Evolutionary conservation across 108 stramenopile genomes (phyloP), one percentile per base, ranked within the genome.

Genomic region (Thalassiosira profunda): DNA sequence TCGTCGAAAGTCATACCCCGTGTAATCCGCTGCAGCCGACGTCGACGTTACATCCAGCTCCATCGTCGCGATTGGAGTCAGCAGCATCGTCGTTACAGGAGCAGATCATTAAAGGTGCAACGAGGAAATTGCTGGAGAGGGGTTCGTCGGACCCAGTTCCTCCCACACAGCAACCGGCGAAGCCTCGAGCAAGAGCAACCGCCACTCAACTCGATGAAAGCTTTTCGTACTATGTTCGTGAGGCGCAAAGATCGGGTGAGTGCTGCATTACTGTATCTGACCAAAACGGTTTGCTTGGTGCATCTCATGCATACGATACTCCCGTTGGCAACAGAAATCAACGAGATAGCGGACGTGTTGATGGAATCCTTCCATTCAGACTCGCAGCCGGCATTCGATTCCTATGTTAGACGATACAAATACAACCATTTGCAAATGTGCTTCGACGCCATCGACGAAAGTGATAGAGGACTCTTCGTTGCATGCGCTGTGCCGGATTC

Each of bases 321-420:
- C n/a, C 28, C 65, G 31, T 20, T 14, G 29, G 35, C 21, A 10
- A 43, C 8, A 42, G 74, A 75, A 55, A 75, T 67, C 12, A 45
- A 54, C 36, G 51, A 54, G 61, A 75, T 75, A 42, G 56, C 74
- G 26, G 51, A 66, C 41, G 42, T 51, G 31, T 59, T 75, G 14
- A 75, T 75, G 74, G 40, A 58, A 17, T 56, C 74, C 41, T 75
- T 75, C 58, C 74, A 75, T 51, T 36, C 74, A 21, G 51, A 67
- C 10, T 44, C 40, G 4, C 57, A 66, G 18, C 74, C 74, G 40
- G 15, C 65, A 17, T 75, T 67, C 43, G 74, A 75, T 52, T 67
- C 74, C 28, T 75, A 75, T 60, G 67, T 75, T 36, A 53, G 62
- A 43, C 42, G 58, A 42, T 75, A 75, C 52, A 75, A 75, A 60